Evolutionary conservation across 495 filamentous ascomycete species (phyloP).

Genomic region (Entonaema liquescens): DNA sequence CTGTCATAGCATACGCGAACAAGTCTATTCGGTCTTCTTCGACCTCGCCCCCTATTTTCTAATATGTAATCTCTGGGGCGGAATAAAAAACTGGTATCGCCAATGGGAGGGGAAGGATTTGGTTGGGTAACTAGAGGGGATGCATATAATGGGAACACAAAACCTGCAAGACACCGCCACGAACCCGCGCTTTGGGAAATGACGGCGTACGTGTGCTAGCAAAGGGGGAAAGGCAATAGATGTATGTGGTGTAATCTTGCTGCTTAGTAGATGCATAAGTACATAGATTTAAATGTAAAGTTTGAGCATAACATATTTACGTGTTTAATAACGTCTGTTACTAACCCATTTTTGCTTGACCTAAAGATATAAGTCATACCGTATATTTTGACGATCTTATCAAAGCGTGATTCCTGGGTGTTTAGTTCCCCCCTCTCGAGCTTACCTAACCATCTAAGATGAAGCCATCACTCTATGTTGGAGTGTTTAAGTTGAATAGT

Average conservation of each 20-base stretch:
- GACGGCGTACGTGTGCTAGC: not conserved
- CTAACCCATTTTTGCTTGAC: no score
- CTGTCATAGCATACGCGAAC: not conserved
- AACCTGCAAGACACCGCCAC: constrained; percentile 18
- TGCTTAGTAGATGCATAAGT: not conserved
- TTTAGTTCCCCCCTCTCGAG: no score
- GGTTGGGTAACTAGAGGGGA: constrained; percentile 10
- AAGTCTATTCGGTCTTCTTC: not conserved
- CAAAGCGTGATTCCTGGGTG: no score
- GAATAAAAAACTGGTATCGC: not conserved
- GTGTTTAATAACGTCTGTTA: not conserved
- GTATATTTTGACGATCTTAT: no score
- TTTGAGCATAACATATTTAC: not conserved
- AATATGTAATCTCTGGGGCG: constrained; percentile 30
- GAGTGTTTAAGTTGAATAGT: no score
- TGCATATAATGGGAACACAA: constrained; percentile 31
- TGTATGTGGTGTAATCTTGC: not conserved
- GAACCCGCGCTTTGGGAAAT: not conserved
- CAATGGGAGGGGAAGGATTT: not conserved
- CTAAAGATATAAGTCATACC: no score
- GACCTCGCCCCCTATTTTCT: constrained; percentile 30
- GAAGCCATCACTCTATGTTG: no score
- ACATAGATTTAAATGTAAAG: not conserved
- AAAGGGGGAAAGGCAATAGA: not conserved
- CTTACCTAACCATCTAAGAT: no score